Evolutionary conservation across 2,329 filamentous ascomycete genomes (phyloP).

Genomic region (Aspergillus hortae): DNA sequence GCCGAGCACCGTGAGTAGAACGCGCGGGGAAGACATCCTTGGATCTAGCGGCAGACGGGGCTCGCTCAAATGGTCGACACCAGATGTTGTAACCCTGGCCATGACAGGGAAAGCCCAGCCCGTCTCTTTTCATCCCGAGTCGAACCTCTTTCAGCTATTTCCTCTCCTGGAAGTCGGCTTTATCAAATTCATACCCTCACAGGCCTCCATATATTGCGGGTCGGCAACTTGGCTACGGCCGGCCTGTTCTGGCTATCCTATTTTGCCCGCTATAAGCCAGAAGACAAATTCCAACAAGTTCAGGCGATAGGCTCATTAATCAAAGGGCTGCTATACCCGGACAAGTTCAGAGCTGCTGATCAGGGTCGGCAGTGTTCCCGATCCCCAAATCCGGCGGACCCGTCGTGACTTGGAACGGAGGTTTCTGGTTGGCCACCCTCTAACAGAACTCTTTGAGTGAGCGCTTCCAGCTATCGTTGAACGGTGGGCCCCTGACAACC

Average conservation of each 20-base stretch:
- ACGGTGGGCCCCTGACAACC: background rate
- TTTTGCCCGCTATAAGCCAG: background rate
- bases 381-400: background rate
- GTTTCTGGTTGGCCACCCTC: background rate
- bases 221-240: background rate
- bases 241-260: background rate
- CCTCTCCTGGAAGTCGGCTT: background rate
- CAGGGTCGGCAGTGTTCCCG: background rate
- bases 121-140: background rate
- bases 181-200: background rate
- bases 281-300: background rate
- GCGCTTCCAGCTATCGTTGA: background rate
- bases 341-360: background rate
- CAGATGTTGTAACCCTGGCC: background rate
- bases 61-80: background rate
- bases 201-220: background rate
- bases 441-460: background rate
- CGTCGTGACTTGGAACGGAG: background rate
- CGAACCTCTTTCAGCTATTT: background rate
- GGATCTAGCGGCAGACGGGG: background rate
- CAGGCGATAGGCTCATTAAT: background rate
- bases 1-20: background rate
- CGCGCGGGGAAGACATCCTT: background rate
- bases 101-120: background rate
- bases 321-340: background rate